phyloP scores from a whole-genome alignment of 371 early-diverging fungal genomes.

The Racocetra persica region DNA sequence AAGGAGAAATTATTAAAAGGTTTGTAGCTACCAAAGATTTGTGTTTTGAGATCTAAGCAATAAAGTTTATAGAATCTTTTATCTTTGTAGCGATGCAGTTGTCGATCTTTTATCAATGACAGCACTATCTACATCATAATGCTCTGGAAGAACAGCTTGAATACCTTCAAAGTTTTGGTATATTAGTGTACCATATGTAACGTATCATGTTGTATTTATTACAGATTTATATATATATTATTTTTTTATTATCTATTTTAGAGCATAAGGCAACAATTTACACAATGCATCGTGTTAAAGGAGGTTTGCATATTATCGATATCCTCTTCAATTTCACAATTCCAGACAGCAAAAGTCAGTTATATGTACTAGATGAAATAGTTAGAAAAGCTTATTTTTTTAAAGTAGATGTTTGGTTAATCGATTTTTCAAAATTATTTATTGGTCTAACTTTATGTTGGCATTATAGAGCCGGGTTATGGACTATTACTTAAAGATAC shows the following conservation, averaged over 20 bases:
- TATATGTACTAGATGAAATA: constrained; percentile 38
- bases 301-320: constrained; percentile 32
- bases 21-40: not conserved
- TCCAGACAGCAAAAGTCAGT: constrained; percentile 30
- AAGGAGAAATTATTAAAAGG: not conserved
- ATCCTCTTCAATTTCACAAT: constrained; percentile 31
- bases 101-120: constrained; percentile 2
- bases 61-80: constrained; percentile 9
- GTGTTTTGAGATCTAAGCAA: constrained; percentile 5
- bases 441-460: constrained; percentile 38
- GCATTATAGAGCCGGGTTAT: constrained; percentile 41
- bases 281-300: constrained; percentile 36
- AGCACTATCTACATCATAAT: not conserved
- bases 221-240: constrained; percentile 33
- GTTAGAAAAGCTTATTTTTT: constrained; percentile 34
- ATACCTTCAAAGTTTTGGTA: constrained; percentile 36
- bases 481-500: constrained; percentile 37
- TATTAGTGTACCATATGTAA: constrained; percentile 34
- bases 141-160: constrained; percentile 22
- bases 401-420: constrained; percentile 20
- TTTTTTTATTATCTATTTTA: constrained; percentile 21
- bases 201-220: constrained; percentile 25
- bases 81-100: constrained; percentile 7
- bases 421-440: not conserved
- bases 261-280: constrained; percentile 35